Base-by-base conservation (phyloP, 2,329 filamentous ascomycete genomes). In the Botryotinia narcissicola region DNA sequence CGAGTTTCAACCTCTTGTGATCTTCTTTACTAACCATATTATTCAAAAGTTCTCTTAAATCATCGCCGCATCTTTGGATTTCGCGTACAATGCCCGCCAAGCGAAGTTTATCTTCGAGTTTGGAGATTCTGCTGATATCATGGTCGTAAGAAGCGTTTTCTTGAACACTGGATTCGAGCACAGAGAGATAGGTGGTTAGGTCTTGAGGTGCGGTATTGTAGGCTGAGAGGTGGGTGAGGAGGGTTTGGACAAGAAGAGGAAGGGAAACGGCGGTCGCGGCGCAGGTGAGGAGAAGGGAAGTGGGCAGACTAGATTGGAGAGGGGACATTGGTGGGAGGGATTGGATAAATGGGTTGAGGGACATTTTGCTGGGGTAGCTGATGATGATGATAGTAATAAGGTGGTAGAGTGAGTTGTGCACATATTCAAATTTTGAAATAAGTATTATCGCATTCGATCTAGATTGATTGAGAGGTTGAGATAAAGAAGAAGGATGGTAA, bases 121-220 rank as follows among this genome's bases (percentile, higher is more conserved):
- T 86, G 79, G 84, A 84, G 57, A 91, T 85, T 74, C 86, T 87
- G 72, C 85, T 83, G 66, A 91, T 84, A 78, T 91, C 88, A 77
- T 85, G 84, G 80, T 90, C 87, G 79, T 90, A 90, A 78, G 85
- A 87, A 81, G 91, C 89, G 78, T 90, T 91, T 80, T 91, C 89
- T 77, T 87, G 84, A 67, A 90, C 84, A 57, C 88, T 79, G 78
- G 86, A 88, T 80, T 90, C 88, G 78, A 89, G 85, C 25, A 87
- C 85, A 78, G 90, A 88, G 78, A 90, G 81, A 77, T 91, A 89
- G 73, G 85, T 85, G 74, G 82, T 82, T 72, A 90, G 84, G 81
- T 91, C 89, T 75, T 83, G 84, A 42, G 89, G 89, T 42, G 89
- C 89, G 51, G 84, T 85, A 61, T 86, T 79, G 81, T 90, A 91